phyloP scores from a whole-genome alignment of 768 basidiomycete species.

The Gelatoporia subvermispora region DNA sequence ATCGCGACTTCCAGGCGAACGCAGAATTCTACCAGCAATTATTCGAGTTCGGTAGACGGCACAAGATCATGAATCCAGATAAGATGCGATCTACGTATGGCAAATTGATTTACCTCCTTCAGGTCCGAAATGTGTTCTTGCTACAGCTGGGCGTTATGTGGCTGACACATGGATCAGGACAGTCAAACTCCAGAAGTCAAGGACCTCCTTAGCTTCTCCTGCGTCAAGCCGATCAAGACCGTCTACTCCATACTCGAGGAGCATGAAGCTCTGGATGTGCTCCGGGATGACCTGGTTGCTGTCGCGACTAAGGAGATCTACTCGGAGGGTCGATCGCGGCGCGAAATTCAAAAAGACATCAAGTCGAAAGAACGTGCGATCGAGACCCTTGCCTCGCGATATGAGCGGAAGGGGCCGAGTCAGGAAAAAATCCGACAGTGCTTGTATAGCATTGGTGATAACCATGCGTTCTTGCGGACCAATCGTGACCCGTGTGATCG shows the following conservation, averaged over 20 bases:
- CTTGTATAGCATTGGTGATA: conserved; percentile 85
- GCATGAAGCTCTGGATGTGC: conserved; percentile 56
- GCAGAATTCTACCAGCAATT: conserved; percentile 74
- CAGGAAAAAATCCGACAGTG: conserved; percentile 73
- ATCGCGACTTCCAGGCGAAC: conserved; percentile 78
- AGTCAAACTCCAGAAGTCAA: conserved; percentile 81
- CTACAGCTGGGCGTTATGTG: conserved; percentile 1
- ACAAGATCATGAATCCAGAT: conserved; percentile 91
- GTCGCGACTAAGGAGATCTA: conserved; percentile 81
- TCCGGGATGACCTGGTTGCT: conserved; percentile 72
- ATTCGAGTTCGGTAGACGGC: conserved; percentile 78
- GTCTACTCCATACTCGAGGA: conserved; percentile 66
- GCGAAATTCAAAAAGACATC: conserved; percentile 83
- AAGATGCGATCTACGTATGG: conserved; percentile 90
- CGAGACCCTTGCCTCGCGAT: conserved; percentile 63
- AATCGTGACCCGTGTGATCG: conserved; percentile 87
- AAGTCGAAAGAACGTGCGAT: conserved; percentile 82
- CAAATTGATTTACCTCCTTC: conserved; percentile 78
- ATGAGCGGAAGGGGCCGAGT: conserved; percentile 50
- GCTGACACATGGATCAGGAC: conserved; percentile 45
- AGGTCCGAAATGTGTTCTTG: conserved; percentile 41
- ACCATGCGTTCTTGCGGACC: conserved; percentile 80
- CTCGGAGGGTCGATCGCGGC: conserved; percentile 61
- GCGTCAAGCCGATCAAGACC: conserved; percentile 72
- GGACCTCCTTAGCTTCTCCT: conserved; percentile 74